Base-by-base conservation (phyloP, 2,329 filamentous ascomycete genomes). In the Tolypocladium guangdongense region DNA sequence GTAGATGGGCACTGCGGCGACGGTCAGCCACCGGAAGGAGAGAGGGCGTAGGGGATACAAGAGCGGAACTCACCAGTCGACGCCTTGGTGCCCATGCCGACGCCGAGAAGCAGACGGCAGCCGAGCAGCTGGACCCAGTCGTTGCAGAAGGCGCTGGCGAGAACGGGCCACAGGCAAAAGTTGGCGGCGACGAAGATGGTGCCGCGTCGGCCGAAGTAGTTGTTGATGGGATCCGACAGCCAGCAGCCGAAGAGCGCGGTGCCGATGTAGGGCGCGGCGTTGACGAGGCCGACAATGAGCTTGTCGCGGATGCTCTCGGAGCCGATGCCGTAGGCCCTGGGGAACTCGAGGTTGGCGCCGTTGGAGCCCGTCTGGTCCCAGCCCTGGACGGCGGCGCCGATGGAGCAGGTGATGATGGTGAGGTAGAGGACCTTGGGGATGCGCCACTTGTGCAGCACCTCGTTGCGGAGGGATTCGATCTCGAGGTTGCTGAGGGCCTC, bases 81-180 rank as follows among this genome's bases (percentile, higher is more conserved):
- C 22, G 83, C 82, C 64, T 90, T 90, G 18, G 85, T 77, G 32
- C 87, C 87, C 72, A 91, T 89, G 1, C 86, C 87, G 47, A 93
- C 80, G 11, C 89, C 89, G 56, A 92, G 78, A 14, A 87, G 74
- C 56, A 92, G 78, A 43, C 89, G 82, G 49, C 82, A 84, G 43
- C 81, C 75, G 55, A 93, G 77, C 59, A 90, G 79, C 62, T 88
- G 80, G 64, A 74, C 76, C 87, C 87, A 92, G 0, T 78, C 83
- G 56, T 86, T 80, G 52, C 83, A 81, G 58, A 89, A 86, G 0
- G 80, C 86, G 52, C 79, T 82, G n/a, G 83, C 86, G 57, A 90
- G 81, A 2, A 86, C 82, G 2, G 86, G 76, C 64, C 86, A 76
- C 33, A 88, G 71, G 63, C 84, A 87, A 64, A 91, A 84, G 57